Evolutionary conservation across 331 rosid genomes (phyloP).

Genomic region (Acacia concinna): DNA sequence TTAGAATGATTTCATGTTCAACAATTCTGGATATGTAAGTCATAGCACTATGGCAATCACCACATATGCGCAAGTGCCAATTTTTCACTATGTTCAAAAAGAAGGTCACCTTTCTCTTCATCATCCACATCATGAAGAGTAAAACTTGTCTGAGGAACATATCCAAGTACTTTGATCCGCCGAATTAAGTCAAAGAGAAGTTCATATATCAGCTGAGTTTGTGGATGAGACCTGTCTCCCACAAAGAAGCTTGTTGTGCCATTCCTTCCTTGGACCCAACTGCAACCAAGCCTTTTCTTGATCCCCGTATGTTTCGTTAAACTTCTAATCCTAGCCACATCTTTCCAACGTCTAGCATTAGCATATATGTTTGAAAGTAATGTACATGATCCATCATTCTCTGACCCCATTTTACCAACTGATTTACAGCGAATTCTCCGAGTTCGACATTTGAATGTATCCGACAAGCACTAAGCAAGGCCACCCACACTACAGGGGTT

Average conservation of each 20-base stretch:
- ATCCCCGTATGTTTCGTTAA: constrained; percentile 74
- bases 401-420: constrained; percentile 50
- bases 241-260: constrained; percentile 71
- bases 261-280: constrained; percentile 84
- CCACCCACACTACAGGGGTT: constrained; percentile 74
- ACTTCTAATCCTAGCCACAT: constrained; percentile 70
- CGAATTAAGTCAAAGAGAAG: constrained; percentile 51
- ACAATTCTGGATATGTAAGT: constrained; percentile 53
- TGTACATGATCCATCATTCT: constrained; percentile 80
- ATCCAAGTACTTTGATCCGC: constrained; percentile 58
- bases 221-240: constrained; percentile 76
- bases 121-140: constrained; percentile 67
- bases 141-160: constrained; percentile 56
- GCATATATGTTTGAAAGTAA: constrained; percentile 88
- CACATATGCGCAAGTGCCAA: constrained; percentile 65
- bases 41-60: constrained; percentile 62
- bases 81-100: constrained; percentile 64
- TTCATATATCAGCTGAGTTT: constrained; percentile 56
- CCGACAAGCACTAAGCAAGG: constrained; percentile 78
- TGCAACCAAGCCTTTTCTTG: constrained; percentile 82
- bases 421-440: constrained; percentile 75
- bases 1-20: constrained; percentile 56
- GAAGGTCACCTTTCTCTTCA: constrained; percentile 62
- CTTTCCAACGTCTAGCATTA: constrained; percentile 84
- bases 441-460: constrained; percentile 69